Evolutionary conservation across 805 yeast species (phyloP).

Genomic region (Henningerozyma blattae): DNA sequence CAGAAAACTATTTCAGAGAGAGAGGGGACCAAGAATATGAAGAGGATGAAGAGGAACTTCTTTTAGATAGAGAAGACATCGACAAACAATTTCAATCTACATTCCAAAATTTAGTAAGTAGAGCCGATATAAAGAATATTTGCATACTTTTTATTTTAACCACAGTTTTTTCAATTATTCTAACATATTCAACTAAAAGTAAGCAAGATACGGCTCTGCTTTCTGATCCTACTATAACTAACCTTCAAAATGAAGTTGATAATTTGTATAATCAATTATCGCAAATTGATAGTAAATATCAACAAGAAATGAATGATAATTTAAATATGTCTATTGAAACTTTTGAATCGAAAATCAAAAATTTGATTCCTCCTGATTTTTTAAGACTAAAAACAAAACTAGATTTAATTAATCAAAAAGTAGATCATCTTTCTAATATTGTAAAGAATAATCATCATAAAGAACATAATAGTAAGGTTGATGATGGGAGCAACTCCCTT

Average conservation of each 20-base stretch:
- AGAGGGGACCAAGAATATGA: too few relatives aligned
- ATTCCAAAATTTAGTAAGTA: too few relatives aligned
- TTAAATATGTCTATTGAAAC: slow-evolving; percentile 19
- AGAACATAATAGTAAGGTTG: neutral
- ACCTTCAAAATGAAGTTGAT: slow-evolving; percentile 18
- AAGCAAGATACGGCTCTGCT: too few relatives aligned
- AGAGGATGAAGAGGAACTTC: too few relatives aligned
- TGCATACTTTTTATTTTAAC: too few relatives aligned
- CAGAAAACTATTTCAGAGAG: too few relatives aligned
- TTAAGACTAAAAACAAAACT: slow-evolving; percentile 14
- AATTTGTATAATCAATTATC: slow-evolving; percentile 18
- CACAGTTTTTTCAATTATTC: too few relatives aligned
- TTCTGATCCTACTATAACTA: too few relatives aligned
- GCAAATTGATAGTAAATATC: slow-evolving; percentile 13
- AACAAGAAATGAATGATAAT: slow-evolving; percentile 19
- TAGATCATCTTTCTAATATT: slow-evolving; percentile 8
- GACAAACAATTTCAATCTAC: too few relatives aligned
- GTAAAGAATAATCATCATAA: slow-evolving; percentile 3
- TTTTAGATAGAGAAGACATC: too few relatives aligned
- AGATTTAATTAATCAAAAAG: slow-evolving; percentile 11
- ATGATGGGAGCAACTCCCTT: neutral
- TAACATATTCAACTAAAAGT: too few relatives aligned
- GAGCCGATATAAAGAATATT: too few relatives aligned
- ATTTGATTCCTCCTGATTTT: slow-evolving; percentile 17
- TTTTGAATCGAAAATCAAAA: slow-evolving; percentile 22